phyloP scores from a whole-genome alignment of 768 basidiomycete species.

The Galerina sulciceps region DNA sequence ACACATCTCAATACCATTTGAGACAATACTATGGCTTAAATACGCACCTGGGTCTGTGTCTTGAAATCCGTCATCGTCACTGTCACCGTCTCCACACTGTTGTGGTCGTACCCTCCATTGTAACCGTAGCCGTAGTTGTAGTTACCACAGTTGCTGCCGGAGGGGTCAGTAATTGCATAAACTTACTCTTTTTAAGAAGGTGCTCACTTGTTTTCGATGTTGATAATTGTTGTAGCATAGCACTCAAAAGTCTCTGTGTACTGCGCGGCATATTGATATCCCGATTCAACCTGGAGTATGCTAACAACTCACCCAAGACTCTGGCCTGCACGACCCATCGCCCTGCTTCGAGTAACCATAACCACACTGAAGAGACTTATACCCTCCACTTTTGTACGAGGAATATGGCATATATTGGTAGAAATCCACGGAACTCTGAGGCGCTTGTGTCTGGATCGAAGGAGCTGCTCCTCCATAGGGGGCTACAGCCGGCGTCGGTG shows the following conservation, averaged over 20 bases:
- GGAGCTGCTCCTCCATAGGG: conserved; percentile 30
- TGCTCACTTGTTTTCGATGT: conserved; percentile 31
- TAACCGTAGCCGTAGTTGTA: conserved; percentile 18
- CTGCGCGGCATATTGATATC: conserved; percentile 23
- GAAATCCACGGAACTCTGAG: conserved; percentile 37
- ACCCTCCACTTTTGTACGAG: conserved; percentile 64
- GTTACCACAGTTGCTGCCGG: conserved; percentile 17
- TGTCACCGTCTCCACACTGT: conserved; percentile 22
- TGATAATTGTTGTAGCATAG: conserved; percentile 70
- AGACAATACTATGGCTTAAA: no score
- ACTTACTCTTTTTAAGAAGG: neutral
- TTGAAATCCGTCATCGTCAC: conserved; percentile 21
- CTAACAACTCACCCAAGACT: conserved; percentile 59
- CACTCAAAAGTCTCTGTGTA: conserved; percentile 52
- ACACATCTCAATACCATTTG: no score
- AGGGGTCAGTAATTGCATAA: conserved; percentile 9
- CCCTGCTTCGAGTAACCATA: conserved; percentile 65
- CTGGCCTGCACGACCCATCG: conserved; percentile 56
- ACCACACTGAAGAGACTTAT: conserved; percentile 68
- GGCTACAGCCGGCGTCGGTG: conserved; percentile 22
- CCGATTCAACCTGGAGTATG: neutral
- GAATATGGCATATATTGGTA: conserved; percentile 62
- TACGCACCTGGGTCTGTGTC: neutral
- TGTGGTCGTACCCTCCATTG: conserved; percentile 10
- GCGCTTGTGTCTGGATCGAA: conserved; percentile 38